Percentiles rank a stretch among this genome's conserved stretches.
phyloP scores from a whole-genome alignment of 208 protist genomes.

The Crithidia bombi region DNA sequence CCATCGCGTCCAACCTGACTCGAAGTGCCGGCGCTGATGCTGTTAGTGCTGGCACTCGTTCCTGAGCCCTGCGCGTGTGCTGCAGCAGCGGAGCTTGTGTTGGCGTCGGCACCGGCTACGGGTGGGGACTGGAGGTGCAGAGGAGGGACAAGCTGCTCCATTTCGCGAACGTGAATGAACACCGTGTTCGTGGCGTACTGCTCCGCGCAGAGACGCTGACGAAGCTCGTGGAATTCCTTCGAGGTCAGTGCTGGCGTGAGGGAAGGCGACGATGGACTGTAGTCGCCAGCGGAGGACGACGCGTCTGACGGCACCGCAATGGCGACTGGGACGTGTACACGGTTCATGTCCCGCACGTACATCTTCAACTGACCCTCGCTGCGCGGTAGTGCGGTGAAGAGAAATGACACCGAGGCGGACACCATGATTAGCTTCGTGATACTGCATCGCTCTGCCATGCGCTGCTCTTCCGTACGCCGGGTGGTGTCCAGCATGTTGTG shows the following conservation, averaged over 20 bases:
- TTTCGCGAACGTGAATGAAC: constrained; percentile 82
- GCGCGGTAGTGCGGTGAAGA: constrained; percentile 65
- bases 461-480: constrained; percentile 47
- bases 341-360: constrained; percentile 69
- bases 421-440: constrained; percentile 89
- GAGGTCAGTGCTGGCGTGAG: constrained; percentile 7
- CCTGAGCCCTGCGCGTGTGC: not conserved
- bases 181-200: constrained; percentile 68
- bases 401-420: constrained; percentile 68
- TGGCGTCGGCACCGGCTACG: not conserved
- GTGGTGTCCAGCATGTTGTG: constrained; percentile 22
- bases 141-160: constrained; percentile 82
- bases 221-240: constrained; percentile 39
- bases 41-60: not conserved
- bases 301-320: not conserved
- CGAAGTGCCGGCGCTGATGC: not conserved
- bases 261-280: not conserved
- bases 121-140: constrained; percentile 42
- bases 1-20: not conserved
- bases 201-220: constrained; percentile 67
- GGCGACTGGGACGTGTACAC: constrained; percentile 25
- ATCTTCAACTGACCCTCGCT: constrained; percentile 46
- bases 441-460: constrained; percentile 69
- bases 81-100: too few species aligned
- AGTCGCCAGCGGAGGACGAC: not conserved